Percentiles rank a stretch among this genome's conserved stretches.
phyloP scores from a whole-genome alignment of 2,329 filamentous ascomycete genomes.

The Aspergillus candidus region DNA sequence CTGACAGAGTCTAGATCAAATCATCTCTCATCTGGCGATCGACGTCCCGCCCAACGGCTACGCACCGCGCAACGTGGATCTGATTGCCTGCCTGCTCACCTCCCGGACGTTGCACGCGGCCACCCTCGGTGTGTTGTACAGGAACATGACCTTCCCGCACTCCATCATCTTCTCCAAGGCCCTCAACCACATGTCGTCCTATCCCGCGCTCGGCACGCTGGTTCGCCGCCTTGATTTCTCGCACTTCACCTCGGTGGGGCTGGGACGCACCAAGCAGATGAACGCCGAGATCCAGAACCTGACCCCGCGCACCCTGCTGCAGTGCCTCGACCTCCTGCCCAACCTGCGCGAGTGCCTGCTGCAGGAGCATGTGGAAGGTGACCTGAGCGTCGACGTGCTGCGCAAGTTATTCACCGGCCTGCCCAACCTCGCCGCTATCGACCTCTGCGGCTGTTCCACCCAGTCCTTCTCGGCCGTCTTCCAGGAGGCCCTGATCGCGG shows the following conservation, averaged over 20 bases:
- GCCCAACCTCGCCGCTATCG: slow-evolving; percentile 59
- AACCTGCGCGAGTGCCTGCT: slow-evolving; percentile 71
- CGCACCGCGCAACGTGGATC: slow-evolving; percentile 68
- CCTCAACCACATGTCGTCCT: slow-evolving; percentile 59
- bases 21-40: slow-evolving; percentile 67
- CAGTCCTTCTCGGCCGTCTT: slow-evolving; percentile 62
- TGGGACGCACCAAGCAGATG: slow-evolving; percentile 69
- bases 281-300: slow-evolving; percentile 69
- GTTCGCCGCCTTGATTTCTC: slow-evolving; percentile 77
- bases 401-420: slow-evolving; percentile 64
- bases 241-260: slow-evolving; percentile 73
- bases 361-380: slow-evolving; percentile 75
- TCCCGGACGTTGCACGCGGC: slow-evolving; percentile 68
- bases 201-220: slow-evolving; percentile 65
- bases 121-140: slow-evolving; percentile 69
- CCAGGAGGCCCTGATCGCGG: slow-evolving; percentile 45
- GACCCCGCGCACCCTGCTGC: slow-evolving; percentile 64
- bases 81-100: slow-evolving; percentile 69
- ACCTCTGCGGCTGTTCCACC: slow-evolving; percentile 72
- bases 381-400: slow-evolving; percentile 63
- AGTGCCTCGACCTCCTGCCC: slow-evolving; percentile 65
- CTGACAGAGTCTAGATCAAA: slow-evolving; percentile 50
- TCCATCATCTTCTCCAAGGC: slow-evolving; percentile 80
- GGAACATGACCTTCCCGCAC: slow-evolving; percentile 74
- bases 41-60: slow-evolving; percentile 71